A percentile compares a stretch with the other conserved stretches of the same genome.
These are phyloP conservation scores for Thalassiosira pacifica DNA, from an alignment of 352 stramenopile genomes.

Conservation along the genomic window DNA sequence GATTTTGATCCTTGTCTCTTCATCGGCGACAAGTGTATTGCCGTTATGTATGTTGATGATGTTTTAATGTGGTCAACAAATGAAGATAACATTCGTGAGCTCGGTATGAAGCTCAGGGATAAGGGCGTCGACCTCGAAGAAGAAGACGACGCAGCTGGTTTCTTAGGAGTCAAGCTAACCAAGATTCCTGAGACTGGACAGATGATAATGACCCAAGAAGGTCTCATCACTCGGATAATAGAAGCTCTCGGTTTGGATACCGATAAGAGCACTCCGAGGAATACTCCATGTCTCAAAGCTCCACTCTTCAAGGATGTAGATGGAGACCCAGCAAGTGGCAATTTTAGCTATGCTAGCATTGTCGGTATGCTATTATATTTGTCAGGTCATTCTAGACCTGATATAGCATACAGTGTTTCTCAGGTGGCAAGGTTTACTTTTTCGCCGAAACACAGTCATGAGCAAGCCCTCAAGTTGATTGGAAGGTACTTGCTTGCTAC, in stretches of 20 bases:
- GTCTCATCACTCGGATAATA: not conserved
- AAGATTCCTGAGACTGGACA: not conserved
- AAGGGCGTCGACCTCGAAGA: not conserved
- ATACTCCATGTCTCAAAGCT: not conserved
- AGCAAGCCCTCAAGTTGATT: conserved; percentile 2
- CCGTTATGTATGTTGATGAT: conserved; percentile 27
- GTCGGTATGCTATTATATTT: conserved; percentile 21
- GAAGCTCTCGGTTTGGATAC: not conserved
- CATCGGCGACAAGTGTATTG: not conserved
- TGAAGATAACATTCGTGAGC: not conserved
- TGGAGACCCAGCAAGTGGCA: not conserved
- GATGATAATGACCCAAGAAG: not conserved
- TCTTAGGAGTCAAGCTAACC: not conserved
- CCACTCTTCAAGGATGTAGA: not conserved
- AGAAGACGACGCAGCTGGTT: not conserved
- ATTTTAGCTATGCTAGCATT: not conserved
- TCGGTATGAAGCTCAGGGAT: too few relatives aligned
- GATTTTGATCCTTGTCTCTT: conserved; percentile 17
- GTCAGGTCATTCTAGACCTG: not conserved
- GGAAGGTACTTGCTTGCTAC: not conserved
- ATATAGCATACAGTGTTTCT: conserved; percentile 4
- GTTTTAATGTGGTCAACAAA: conserved; percentile 5
- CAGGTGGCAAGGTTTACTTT: conserved; percentile 1
- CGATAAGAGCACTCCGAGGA: not conserved
- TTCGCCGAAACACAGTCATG: not conserved